phyloP scores from a whole-genome alignment of 2,329 filamentous ascomycete species.

The Cyphellophora europaea region DNA sequence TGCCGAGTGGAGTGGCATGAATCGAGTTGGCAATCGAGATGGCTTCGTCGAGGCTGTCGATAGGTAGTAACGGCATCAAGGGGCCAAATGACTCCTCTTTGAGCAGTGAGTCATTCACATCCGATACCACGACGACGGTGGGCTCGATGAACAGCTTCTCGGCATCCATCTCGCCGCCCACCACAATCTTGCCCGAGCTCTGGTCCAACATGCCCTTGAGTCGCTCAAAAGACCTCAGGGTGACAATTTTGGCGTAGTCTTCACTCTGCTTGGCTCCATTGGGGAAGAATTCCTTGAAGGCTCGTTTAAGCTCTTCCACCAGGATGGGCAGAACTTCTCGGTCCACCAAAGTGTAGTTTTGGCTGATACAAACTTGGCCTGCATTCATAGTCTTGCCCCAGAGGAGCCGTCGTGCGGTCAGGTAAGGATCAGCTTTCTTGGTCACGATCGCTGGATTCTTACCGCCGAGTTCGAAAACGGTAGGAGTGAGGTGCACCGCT shows the following conservation, averaged over 20 bases:
- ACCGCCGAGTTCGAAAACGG: constrained; percentile 83
- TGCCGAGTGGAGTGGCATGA: constrained; percentile 70
- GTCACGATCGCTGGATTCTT: constrained; percentile 88
- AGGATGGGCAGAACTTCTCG: constrained; percentile 62
- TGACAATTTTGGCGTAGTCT: constrained; percentile 74
- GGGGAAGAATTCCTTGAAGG: constrained; percentile 72
- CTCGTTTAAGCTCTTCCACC: constrained; percentile 62
- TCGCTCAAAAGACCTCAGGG: constrained; percentile 66
- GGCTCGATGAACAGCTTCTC: constrained; percentile 77
- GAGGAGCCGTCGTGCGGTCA: constrained; percentile 74
- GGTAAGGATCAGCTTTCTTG: constrained; percentile 65
- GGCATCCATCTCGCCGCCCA: constrained; percentile 78
- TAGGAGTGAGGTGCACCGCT: constrained; percentile 77
- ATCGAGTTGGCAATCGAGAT: constrained; percentile 73
- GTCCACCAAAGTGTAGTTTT: constrained; percentile 87
- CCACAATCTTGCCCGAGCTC: constrained; percentile 70
- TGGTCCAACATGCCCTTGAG: constrained; percentile 88
- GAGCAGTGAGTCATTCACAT: constrained; percentile 66
- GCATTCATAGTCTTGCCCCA: constrained; percentile 85
- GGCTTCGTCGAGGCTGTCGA: constrained; percentile 73
- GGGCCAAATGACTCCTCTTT: constrained; percentile 85
- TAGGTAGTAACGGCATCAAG: constrained; percentile 73
- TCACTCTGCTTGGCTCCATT: constrained; percentile 66
- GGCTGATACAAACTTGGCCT: constrained; percentile 84
- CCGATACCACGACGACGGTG: constrained; percentile 78